A percentile compares a stretch with the other conserved stretches of the same genome.
Evolutionary conservation across 352 stramenopile genomes (phyloP).

Genomic region (Phytophthora pinifolia): DNA sequence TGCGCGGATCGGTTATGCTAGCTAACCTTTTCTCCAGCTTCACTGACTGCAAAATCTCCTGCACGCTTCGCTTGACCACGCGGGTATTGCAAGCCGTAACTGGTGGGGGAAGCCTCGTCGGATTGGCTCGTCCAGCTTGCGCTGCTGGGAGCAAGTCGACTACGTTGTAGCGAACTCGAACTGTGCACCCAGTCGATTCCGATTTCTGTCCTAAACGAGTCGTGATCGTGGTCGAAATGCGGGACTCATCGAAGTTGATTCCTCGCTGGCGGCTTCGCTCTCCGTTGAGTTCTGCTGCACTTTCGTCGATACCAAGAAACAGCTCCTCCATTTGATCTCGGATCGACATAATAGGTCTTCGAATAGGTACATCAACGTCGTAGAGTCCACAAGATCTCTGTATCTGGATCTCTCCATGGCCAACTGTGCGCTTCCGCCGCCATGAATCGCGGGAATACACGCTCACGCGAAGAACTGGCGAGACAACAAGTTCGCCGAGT

Average conservation of each 20-base stretch:
- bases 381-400: conserved; percentile 25
- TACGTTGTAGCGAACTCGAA: conserved; percentile 51
- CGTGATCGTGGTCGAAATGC: conserved; percentile 25
- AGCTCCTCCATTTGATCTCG: conserved; percentile 60
- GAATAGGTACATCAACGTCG: conserved; percentile 42
- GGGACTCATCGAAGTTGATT: conserved; percentile 13
- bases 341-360: conserved; percentile 33
- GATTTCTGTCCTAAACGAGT: conserved; percentile 40
- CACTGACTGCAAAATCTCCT: conserved; percentile 67
- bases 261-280: conserved; percentile 6
- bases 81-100: conserved; percentile 2
- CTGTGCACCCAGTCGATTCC: conserved; percentile 30
- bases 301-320: conserved; percentile 51
- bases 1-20: conserved; percentile 19
- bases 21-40: conserved; percentile 45
- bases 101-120: not conserved
- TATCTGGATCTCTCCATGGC: conserved; percentile 39
- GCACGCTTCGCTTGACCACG: conserved; percentile 70
- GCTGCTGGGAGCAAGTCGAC: conserved; percentile 20
- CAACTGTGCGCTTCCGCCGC: conserved; percentile 39
- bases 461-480: conserved; percentile 27
- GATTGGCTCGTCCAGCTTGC: not conserved
- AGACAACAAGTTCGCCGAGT: conserved; percentile 1
- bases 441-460: conserved; percentile 55
- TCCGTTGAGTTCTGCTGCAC: not conserved